These are phyloP conservation scores for Puccinia brachypodii DNA, from an alignment of 1,284 basidiomycete genomes.

Conservation along the genomic window DNA sequence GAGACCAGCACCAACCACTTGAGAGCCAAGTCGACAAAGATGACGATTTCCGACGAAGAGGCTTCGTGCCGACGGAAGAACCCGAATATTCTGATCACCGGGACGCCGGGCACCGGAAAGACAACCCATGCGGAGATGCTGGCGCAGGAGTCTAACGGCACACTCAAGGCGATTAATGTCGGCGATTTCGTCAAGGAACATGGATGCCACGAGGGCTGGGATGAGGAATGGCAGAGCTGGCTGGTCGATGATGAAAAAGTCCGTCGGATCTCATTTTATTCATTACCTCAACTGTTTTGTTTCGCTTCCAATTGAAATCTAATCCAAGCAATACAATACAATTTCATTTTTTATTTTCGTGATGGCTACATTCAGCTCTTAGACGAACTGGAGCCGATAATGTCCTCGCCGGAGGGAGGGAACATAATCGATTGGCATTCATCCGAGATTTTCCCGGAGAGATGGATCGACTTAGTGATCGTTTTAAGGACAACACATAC, in stretches of 20 bases:
- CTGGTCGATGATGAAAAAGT: constrained; percentile 94
- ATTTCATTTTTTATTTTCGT: background rate
- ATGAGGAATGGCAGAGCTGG: constrained; percentile 92
- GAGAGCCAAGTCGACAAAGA: background rate
- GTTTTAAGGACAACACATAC: constrained; percentile 88
- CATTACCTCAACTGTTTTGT: background rate
- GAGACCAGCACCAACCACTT: background rate
- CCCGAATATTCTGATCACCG: constrained; percentile 57
- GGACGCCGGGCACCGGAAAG: constrained; percentile 69
- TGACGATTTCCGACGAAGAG: constrained; percentile 1
- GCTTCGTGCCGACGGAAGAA: background rate
- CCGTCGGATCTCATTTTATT: constrained; percentile 50
- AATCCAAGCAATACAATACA: constrained; percentile 1
- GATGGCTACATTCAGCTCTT: constrained; percentile 65
- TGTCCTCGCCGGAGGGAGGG: constrained; percentile 64
- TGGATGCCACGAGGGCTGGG: constrained; percentile 77
- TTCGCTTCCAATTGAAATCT: background rate
- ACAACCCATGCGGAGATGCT: constrained; percentile 84
- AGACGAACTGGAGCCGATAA: constrained; percentile 67
- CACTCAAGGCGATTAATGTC: constrained; percentile 78
- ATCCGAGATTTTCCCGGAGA: constrained; percentile 88
- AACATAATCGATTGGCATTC: constrained; percentile 97
- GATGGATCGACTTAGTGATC: constrained; percentile 96
- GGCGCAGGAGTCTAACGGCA: constrained; percentile 55
- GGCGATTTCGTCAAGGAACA: constrained; percentile 84